Base-by-base conservation (phyloP, 1,284 basidiomycete genomes). In the Moesziomyces sp. region DNA sequence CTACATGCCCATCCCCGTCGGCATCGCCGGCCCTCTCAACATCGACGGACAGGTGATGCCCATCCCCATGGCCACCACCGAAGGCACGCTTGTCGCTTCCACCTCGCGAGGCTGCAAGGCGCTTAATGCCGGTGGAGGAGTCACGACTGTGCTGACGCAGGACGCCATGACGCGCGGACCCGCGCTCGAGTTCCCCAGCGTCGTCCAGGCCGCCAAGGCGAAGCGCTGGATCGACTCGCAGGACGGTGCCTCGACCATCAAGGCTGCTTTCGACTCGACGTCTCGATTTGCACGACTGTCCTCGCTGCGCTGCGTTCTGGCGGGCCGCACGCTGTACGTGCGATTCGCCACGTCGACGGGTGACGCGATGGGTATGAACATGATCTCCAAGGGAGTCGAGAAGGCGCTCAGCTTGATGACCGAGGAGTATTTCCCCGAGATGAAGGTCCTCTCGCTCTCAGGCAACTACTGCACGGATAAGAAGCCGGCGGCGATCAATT, bases 311-410 rank as follows among this genome's bases (percentile, higher is more conserved):
- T 80, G 72, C 53, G 82, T 82, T 24, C 58, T 84, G 38, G 82
- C 82, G 3, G 82, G 82, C 11, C 76, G 82, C 50, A 97, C 94
- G 42, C 87, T 99, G 43, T 99, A 91, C 84, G 91, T 98, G n/a
- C 89, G 97, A 50, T 98, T 99, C 82, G 92, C 92, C 49, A 98
- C 94, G 1, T 62, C 91, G 88, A 99, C 97, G 0, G 97, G 97
- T 58, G 97, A 99, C 83, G 97, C 96, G 30, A 99, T 99, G 96
- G 96, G 96, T 35, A 99, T 99, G 97, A 99, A 99, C 87, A 99
- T 99, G 96, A 86, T 86, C 51, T 85, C 85, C 4, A 86, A 86
- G 73, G 77, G 74, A 19, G 67, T 78, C 6, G 97, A 99, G 86
- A 93, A 93, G 86, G 93, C 94, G 21, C 88, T 99, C 19, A 92